These are phyloP conservation scores for Paecilomyces niveus DNA, from an alignment of 2,329 filamentous ascomycete genomes.

Conservation along the genomic window DNA sequence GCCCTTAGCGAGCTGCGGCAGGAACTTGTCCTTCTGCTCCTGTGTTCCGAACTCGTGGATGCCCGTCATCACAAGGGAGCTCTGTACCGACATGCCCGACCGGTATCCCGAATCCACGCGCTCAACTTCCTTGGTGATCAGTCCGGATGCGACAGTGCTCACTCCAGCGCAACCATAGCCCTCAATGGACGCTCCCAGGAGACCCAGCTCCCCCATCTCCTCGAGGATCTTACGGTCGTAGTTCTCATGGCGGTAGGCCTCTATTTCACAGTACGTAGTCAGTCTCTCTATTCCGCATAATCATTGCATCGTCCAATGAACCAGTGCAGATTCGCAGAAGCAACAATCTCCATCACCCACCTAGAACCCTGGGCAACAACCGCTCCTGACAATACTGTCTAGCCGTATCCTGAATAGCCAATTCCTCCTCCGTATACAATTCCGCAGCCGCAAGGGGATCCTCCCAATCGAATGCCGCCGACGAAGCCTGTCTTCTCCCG, in stretches of 20 bases:
- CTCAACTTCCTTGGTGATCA: constrained; percentile 87
- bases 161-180: constrained; percentile 85
- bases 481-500: constrained; percentile 22
- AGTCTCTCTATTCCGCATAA: constrained; percentile 1
- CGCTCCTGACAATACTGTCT: constrained; percentile 91
- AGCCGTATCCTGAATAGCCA: constrained; percentile 82
- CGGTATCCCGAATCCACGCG: constrained; percentile 86
- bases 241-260: constrained; percentile 78
- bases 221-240: constrained; percentile 79
- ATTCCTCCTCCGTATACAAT: constrained; percentile 81
- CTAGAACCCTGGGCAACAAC: constrained; percentile 75
- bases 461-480: constrained; percentile 72
- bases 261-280: constrained; percentile 35
- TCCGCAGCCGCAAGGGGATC: constrained; percentile 72
- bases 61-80: constrained; percentile 85
- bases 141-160: constrained; percentile 77
- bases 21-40: constrained; percentile 78
- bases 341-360: constrained; percentile 45
- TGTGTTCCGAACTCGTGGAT: constrained; percentile 82
- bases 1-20: constrained; percentile 75
- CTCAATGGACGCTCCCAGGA: constrained; percentile 77
- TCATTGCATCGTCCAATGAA: not conserved
- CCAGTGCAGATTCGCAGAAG: not conserved
- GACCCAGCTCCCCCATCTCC: constrained; percentile 89
- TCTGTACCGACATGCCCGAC: constrained; percentile 89